A percentile compares a stretch with the other conserved stretches of the same genome.
Conservation (phyloP, 495 filamentous ascomycete genomes). For the Aspergillus heteromorphus region DNA sequence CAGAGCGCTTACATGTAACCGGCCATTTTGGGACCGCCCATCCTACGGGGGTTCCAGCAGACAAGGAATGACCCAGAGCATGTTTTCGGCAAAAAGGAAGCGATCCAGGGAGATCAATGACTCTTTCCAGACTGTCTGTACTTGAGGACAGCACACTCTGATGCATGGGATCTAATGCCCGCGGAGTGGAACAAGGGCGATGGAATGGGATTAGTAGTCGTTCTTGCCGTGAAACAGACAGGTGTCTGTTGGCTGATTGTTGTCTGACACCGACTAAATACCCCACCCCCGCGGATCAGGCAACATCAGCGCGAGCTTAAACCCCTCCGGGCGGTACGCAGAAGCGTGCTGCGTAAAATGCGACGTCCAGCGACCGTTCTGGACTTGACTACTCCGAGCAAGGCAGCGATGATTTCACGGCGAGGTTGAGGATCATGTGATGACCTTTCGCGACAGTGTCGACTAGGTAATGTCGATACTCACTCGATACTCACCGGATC, state of each 20-base stretch:
- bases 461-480: too few species aligned
- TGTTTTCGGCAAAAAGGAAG: neutral
- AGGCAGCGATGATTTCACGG: neutral
- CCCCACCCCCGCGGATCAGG: slow-evolving; percentile 11
- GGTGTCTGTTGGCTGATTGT: neutral
- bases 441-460: neutral
- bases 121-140: too few species aligned
- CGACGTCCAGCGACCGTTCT: neutral
- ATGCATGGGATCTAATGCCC: too few species aligned
- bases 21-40: neutral
- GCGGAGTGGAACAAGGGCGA: neutral
- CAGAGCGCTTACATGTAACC: neutral
- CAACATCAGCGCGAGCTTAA: slow-evolving; percentile 6
- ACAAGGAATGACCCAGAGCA: neutral
- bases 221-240: too few species aligned
- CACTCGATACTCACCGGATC: neutral
- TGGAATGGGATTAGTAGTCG: neutral
- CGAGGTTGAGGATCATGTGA: slow-evolving; percentile 3
- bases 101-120: too few species aligned
- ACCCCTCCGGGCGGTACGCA: neutral
- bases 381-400: neutral
- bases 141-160: too few species aligned
- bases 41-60: neutral
- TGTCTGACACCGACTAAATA: slow-evolving; percentile 1
- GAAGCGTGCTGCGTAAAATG: neutral